Base-by-base conservation (phyloP, 2,329 filamentous ascomycete genomes). In the Diaporthe sp. region DNA sequence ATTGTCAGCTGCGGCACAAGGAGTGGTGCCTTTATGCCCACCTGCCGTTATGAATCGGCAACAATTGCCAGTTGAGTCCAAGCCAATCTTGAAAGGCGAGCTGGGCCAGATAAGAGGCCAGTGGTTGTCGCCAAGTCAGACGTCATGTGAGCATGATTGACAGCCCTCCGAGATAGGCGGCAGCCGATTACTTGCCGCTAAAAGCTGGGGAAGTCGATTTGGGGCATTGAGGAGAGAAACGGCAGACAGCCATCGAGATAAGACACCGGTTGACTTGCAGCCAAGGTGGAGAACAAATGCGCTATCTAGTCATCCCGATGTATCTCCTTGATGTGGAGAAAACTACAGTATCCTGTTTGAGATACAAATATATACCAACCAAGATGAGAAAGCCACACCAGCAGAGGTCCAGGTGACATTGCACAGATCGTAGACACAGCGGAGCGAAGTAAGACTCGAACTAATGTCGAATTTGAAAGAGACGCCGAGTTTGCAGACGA, bases 111-210 rank as follows among this genome's bases (percentile, higher is more conserved):
- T 72, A 72, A 72, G 69, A 55, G 52, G 38, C 55, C 54, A 30
- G 45, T 40, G 38, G 25, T 33, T 28, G 55, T 52, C 6, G 42
- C 54, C 54, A 72, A 69, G 64, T 75, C 54, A 33, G 25, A 61
- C 60, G 54, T 57, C 73, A 57, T 66, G 52, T 52, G 55, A 30
- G 69, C 45, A 42, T 52, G 64, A 69, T 70, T 42, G 72, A 6
- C 47, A 7, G 13, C 35, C 33, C 61, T 75, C 74, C 70, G 74
- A 75, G 74, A 75, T 75, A 75, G 74, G 74, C 74, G 42, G 52
- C 40, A 19, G 70, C 70, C 47, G 74, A 54, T 28, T 22, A 40
- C 15, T 4, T 75, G 61, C 45, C 33, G 47, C 71, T 73, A 73
- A 68, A 73, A 68, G 38, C 71, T 57, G 54, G 74, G 45, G 61